phyloP scores from a whole-genome alignment of 2,329 filamentous ascomycete species.

The Nemania serpens region DNA sequence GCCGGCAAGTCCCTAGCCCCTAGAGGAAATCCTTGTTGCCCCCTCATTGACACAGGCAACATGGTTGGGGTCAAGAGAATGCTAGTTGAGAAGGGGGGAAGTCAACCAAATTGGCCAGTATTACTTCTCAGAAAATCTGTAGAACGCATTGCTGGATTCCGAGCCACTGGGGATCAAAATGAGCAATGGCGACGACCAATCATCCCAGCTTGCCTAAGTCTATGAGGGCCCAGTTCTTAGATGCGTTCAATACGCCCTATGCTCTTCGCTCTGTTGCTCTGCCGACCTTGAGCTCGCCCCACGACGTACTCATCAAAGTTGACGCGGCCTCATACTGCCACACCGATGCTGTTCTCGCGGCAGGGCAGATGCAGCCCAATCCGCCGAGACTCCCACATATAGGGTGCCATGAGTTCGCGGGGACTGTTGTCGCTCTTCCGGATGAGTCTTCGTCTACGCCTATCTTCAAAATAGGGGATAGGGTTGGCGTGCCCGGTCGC shows the following conservation, averaged over 20 bases:
- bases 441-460: conserved; percentile 19
- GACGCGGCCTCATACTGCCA: conserved; percentile 54
- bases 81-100: background rate
- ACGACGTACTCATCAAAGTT: conserved; percentile 52
- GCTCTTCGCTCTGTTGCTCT: conserved; percentile 43
- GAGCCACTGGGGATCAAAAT: background rate
- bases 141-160: no score
- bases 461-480: conserved; percentile 35
- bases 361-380: conserved; percentile 37
- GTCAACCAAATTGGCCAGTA: no score
- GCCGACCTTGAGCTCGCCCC: conserved; percentile 37
- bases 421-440: conserved; percentile 45
- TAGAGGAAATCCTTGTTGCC: background rate
- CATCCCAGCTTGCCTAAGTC: conserved; percentile 19
- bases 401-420: conserved; percentile 52
- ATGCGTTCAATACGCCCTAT: conserved; percentile 49
- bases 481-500: conserved; percentile 48
- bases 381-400: conserved; percentile 49
- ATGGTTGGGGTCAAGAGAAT: background rate
- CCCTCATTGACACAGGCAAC: background rate
- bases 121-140: background rate
- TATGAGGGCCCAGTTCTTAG: conserved; percentile 49
- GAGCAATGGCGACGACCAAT: conserved; percentile 2
- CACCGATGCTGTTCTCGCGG: conserved; percentile 42
- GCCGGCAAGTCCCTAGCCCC: conserved; percentile 5